phyloP scores from a whole-genome alignment of 768 basidiomycete genomes.

The Rhodosporidiobolus sp. region DNA sequence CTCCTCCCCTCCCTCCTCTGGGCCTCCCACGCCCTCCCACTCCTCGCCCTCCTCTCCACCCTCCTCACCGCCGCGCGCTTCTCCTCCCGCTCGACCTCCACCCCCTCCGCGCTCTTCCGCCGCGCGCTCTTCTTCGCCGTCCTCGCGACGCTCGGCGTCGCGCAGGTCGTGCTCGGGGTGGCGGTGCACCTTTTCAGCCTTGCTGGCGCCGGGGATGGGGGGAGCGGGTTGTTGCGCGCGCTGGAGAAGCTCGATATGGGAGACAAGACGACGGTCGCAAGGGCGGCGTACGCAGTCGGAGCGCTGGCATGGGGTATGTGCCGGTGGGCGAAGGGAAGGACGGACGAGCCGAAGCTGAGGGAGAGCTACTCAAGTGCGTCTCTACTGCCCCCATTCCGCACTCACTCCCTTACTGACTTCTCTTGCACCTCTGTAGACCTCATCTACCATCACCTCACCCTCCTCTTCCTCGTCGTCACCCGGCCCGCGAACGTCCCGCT shows the following conservation, averaged over 20 bases:
- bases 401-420: neutral
- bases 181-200: neutral
- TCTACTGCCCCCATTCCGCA: too few species aligned
- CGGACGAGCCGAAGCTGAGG: neutral
- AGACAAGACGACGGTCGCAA: neutral
- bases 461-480: slow-evolving; percentile 17
- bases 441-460: neutral
- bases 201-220: fast-evolving
- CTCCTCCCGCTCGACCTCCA: neutral
- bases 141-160: neutral
- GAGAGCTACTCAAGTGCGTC: neutral
- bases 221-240: neutral
- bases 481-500: slow-evolving; percentile 13
- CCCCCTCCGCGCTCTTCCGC: neutral
- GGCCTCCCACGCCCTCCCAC: neutral
- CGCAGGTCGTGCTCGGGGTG: neutral
- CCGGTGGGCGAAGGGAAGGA: neutral
- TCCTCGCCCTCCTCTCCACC: neutral
- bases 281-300: neutral
- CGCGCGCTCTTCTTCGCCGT: slow-evolving; percentile 16
- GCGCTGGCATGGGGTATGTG: neutral
- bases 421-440: slow-evolving; percentile 1
- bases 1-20: neutral
- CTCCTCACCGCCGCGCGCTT: neutral
- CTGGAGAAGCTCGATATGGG: neutral